Evolutionary conservation across 345 rosid species (phyloP), one percentile per base, ranked within the genome.

Genomic region (Moricandia moricandioides): DNA sequence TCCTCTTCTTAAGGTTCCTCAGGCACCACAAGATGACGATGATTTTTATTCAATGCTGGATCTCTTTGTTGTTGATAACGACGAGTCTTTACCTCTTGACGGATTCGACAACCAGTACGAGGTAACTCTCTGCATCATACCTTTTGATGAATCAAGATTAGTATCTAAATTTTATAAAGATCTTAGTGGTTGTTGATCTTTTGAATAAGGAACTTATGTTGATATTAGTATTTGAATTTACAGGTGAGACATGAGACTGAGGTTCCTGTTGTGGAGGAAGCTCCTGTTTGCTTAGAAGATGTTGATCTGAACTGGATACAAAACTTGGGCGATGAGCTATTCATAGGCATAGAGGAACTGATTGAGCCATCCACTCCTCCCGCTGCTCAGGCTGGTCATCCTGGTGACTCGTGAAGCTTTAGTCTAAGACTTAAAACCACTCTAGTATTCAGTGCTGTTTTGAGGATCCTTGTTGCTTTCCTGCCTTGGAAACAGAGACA

Each of bases 1-100:
- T 61, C 62, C 55, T 68, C 49, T 72, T 29, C 62, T 31, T 29
- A 76, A 62, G 33, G 71, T 56, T 49, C 34, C 82, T 65, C 82
- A 29, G 16, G 18, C 58, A 55, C 56, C 47, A 3, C 24, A 0
- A 8, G 58, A 14, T 47, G 78, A 77, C 29, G 83, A 74, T 34
- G 74, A 52, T 8, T 10, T 84, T 7, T 13, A 18, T 24, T 11
- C 78, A 5, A 29, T 80, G 86, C 33, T 86, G 71, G 85, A 5
- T 64, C 1, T 30, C 31, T 83, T 86, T 54, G 17, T n/a, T 1
- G 84, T 72, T 49, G 80, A 78, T 12, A 47, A 5, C 52, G 73
- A 60, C 0, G 67, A 65, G 59, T 8, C 29, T 65, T 6, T 8
- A 14, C 24, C 9, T 29, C 12, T 43, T 3, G 64, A 79, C 13